phyloP scores from a whole-genome alignment of 805 yeast species.

The Pichia gijzeniarum region DNA sequence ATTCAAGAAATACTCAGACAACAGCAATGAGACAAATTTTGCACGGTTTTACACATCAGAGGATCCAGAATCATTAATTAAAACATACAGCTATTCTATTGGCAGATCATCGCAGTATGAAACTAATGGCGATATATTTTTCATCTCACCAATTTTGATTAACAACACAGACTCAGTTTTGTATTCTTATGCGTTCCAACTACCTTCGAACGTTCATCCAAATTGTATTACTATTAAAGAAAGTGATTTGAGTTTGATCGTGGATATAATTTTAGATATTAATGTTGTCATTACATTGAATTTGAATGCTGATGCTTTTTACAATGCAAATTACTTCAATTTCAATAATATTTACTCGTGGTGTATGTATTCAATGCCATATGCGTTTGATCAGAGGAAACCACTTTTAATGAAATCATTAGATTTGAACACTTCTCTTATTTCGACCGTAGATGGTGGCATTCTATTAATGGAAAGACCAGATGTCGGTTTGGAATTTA shows the following conservation, averaged over 20 bases:
- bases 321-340: conserved; percentile 12
- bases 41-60: conserved; percentile 3
- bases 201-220: conserved; percentile 33
- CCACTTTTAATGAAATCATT: conserved; percentile 50
- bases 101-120: not conserved
- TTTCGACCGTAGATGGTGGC: conserved; percentile 74
- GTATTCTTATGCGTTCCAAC: conserved; percentile 19
- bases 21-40: not conserved
- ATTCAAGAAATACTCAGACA: not conserved
- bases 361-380: conserved; percentile 66
- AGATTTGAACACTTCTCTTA: conserved; percentile 40
- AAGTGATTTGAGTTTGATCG: conserved; percentile 29
- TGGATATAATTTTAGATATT: conserved; percentile 48
- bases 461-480: conserved; percentile 46
- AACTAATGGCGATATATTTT: not conserved
- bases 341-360: conserved; percentile 40
- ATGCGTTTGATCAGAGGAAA: conserved; percentile 49
- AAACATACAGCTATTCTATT: not conserved
- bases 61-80: not conserved
- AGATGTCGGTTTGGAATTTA: conserved; percentile 14
- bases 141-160: conserved; percentile 1
- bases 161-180: not conserved
- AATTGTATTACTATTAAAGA: conserved; percentile 35
- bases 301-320: conserved; percentile 40
- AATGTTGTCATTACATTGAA: conserved; percentile 47